phyloP scores from a whole-genome alignment of 2,329 filamentous ascomycete genomes.

The Sodiomyces alkalinus region DNA sequence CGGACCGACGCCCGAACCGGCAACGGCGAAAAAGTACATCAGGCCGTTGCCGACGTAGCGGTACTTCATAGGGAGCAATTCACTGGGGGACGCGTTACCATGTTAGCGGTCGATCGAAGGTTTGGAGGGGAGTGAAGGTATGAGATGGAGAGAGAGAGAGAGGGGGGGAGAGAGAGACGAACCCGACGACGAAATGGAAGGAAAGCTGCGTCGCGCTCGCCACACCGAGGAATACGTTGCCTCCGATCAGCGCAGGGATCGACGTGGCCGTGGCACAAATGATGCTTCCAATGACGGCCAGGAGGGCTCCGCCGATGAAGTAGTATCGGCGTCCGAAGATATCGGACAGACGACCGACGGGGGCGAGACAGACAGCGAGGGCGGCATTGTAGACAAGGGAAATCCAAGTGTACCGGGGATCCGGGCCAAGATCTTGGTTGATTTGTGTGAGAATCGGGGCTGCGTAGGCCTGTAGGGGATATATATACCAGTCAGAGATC shows the following conservation, averaged over 20 bases:
- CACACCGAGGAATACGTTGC: constrained; percentile 7
- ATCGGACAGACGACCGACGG: constrained; percentile 20
- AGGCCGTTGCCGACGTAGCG: constrained; percentile 6
- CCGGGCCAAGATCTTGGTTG: constrained; percentile 20
- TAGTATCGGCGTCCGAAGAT: constrained; percentile 24
- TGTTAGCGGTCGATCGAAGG: too few relatives aligned
- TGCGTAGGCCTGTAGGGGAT: too few relatives aligned
- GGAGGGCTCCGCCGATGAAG: constrained; percentile 20
- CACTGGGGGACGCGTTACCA: too few relatives aligned
- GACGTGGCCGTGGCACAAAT: constrained; percentile 12
- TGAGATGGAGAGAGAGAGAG: too few relatives aligned
- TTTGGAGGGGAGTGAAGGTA: too few relatives aligned
- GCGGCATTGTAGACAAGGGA: constrained; percentile 3
- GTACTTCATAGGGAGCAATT: constrained; percentile 9
- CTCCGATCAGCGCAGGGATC: constrained; percentile 7
- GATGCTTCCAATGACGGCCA: constrained; percentile 20
- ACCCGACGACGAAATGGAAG: constrained; percentile 9
- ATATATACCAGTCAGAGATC: too few relatives aligned
- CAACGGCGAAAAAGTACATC: constrained; percentile 6
- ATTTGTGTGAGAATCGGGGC: constrained; percentile 12
- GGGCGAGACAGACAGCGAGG: constrained; percentile 11
- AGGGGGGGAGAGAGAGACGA: too few relatives aligned
- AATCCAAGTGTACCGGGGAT: constrained; percentile 17
- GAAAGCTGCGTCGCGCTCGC: constrained; percentile 6
- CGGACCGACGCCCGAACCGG: constrained; percentile 7